phyloP scores from a whole-genome alignment of 2,329 filamentous ascomycete species.

The Colletotrichum filicis region DNA sequence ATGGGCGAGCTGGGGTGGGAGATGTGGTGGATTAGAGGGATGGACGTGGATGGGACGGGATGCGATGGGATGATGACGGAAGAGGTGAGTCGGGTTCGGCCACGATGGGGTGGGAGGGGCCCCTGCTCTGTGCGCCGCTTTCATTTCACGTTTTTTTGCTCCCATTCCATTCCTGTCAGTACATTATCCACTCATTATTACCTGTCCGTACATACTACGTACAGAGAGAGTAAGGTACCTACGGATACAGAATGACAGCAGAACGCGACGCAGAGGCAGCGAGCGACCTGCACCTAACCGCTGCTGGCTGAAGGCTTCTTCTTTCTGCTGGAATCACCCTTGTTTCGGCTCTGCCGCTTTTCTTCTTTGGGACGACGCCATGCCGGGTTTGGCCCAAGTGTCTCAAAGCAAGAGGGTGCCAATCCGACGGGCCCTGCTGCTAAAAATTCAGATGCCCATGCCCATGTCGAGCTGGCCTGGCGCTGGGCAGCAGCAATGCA shows the following conservation, averaged over 20 bases:
- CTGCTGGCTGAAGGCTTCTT: slow-evolving; percentile 6
- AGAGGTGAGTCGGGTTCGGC: slow-evolving; percentile 28
- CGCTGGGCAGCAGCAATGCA: too few relatives aligned
- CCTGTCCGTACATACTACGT: neutral
- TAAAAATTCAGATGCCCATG: neutral
- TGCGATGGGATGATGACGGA: slow-evolving; percentile 35
- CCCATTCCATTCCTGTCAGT: neutral
- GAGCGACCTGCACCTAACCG: slow-evolving; percentile 17
- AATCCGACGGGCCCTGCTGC: slow-evolving; percentile 27
- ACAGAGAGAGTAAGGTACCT: too few relatives aligned
- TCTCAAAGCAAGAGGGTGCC: neutral
- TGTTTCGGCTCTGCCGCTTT: slow-evolving; percentile 28
- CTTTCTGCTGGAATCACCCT: slow-evolving; percentile 12
- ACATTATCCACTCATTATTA: too few relatives aligned
- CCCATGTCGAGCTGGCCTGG: neutral
- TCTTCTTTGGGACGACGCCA: slow-evolving; percentile 21
- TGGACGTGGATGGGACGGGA: slow-evolving; percentile 24
- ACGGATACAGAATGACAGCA: too few relatives aligned
- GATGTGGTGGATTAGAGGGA: slow-evolving; percentile 19
- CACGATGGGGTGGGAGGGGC: slow-evolving; percentile 19
- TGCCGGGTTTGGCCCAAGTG: slow-evolving; percentile 12
- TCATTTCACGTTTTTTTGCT: slow-evolving; percentile 7
- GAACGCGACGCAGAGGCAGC: neutral
- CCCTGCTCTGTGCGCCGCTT: slow-evolving; percentile 13
- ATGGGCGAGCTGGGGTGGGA: slow-evolving; percentile 3